Conservation (phyloP, 768 basidiomycete genomes). For the Calocybe cyanea region DNA sequence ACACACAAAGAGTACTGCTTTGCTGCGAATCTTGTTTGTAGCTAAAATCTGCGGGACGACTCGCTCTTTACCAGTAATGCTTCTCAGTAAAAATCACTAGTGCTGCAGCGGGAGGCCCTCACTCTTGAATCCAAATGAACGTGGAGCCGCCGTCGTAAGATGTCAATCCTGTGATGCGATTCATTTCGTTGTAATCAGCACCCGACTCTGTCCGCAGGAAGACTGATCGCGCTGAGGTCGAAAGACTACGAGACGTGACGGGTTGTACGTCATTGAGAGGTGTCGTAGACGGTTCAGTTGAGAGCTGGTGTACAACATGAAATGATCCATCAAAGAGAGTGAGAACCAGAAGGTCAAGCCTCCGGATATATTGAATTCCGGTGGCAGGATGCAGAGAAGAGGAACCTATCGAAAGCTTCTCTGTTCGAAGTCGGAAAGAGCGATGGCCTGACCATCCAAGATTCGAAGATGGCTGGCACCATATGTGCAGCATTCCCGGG, state of each 20-base stretch:
- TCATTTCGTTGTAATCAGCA: slow-evolving; percentile 46
- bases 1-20: slow-evolving; percentile 49
- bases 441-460: slow-evolving; percentile 47
- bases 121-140: slow-evolving; percentile 76
- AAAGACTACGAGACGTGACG: slow-evolving; percentile 41
- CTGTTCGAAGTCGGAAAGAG: slow-evolving; percentile 39
- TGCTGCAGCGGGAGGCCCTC: slow-evolving; percentile 20
- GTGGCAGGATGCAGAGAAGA: slow-evolving; percentile 57
- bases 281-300: slow-evolving; percentile 40
- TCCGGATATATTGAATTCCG: slow-evolving; percentile 51
- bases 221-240: slow-evolving; percentile 43
- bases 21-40: slow-evolving; percentile 78
- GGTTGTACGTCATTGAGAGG: slow-evolving; percentile 18
- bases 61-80: slow-evolving; percentile 37
- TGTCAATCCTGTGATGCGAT: slow-evolving; percentile 55
- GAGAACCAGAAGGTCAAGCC: slow-evolving; percentile 51
- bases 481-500: slow-evolving; percentile 59
- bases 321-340: slow-evolving; percentile 70
- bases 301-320: slow-evolving; percentile 53
- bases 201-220: slow-evolving; percentile 46
- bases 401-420: slow-evolving; percentile 52
- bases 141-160: slow-evolving; percentile 53
- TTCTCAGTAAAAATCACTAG: neutral
- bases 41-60: slow-evolving; percentile 69
- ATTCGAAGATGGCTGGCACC: slow-evolving; percentile 33